These are phyloP conservation scores for Taiozyma onychis DNA, from an alignment of 1,139 yeast species.

Conservation along the genomic window DNA sequence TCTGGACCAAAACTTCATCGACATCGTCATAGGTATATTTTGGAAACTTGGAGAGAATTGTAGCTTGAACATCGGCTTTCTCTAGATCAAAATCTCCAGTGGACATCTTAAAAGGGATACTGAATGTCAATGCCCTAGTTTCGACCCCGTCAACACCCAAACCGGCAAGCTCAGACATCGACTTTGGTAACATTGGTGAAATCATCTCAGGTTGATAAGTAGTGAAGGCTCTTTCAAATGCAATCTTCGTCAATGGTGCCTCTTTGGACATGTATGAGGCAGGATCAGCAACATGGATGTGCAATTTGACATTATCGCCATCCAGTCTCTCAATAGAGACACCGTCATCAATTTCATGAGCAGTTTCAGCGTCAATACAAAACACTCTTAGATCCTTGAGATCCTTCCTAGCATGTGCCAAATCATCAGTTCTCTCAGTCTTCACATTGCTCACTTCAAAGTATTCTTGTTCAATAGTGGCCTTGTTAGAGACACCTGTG, in stretches of 20 bases:
- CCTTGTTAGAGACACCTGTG: slow-evolving; percentile 32
- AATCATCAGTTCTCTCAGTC: slow-evolving; percentile 28
- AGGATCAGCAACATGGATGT: slow-evolving; percentile 88
- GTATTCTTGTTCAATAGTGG: slow-evolving; percentile 40
- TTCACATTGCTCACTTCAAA: slow-evolving; percentile 27
- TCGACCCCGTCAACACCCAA: slow-evolving; percentile 43
- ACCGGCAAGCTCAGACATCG: slow-evolving; percentile 49
- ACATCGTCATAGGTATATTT: slow-evolving; percentile 47
- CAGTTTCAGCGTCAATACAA: slow-evolving; percentile 78
- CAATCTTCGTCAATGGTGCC: slow-evolving; percentile 50
- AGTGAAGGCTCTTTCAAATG: slow-evolving; percentile 59
- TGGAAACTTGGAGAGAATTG: slow-evolving; percentile 38
- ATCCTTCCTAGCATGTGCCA: slow-evolving; percentile 31
- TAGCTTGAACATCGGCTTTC: slow-evolving; percentile 31
- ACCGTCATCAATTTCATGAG: slow-evolving; percentile 95
- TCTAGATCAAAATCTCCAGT: slow-evolving; percentile 28
- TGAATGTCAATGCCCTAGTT: slow-evolving; percentile 47
- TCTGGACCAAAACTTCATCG: slow-evolving; percentile 31
- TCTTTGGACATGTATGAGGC: slow-evolving; percentile 49
- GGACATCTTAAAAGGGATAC: slow-evolving; percentile 31
- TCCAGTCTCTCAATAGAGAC: slow-evolving; percentile 47
- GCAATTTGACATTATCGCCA: slow-evolving; percentile 37
- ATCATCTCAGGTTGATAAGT: slow-evolving; percentile 69
- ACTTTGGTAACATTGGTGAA: slow-evolving; percentile 65
- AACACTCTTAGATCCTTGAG: slow-evolving; percentile 50